Conservation (phyloP, 306 rosid species). For the Sechiopsis laciniata region DNA sequence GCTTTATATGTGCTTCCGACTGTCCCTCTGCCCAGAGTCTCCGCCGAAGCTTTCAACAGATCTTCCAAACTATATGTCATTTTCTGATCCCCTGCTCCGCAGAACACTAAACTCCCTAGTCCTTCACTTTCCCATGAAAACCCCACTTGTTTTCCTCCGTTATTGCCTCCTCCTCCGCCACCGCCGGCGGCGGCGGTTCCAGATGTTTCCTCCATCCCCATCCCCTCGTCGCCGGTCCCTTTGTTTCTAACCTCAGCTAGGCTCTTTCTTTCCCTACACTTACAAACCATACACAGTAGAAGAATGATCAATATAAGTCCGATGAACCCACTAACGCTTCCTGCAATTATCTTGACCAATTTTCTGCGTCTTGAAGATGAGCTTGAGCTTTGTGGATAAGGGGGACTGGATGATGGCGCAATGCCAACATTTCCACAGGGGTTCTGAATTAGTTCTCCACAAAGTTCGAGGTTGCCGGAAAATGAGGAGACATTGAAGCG, state of each 20-base stretch:
- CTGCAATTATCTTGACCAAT: constrained; percentile 51
- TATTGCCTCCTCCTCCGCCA: constrained; percentile 43
- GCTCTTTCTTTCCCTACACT: constrained; percentile 26
- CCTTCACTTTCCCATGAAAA: constrained; percentile 94
- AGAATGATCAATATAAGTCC: constrained; percentile 29
- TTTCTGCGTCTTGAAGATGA: constrained; percentile 31
- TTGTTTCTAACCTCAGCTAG: constrained; percentile 26
- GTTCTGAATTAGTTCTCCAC: constrained; percentile 53
- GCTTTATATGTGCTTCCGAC: constrained; percentile 93
- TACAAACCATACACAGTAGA: constrained; percentile 31
- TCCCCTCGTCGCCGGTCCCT: constrained; percentile 20
- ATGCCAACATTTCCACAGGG: constrained; percentile 27
- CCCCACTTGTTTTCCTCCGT: constrained; percentile 44
- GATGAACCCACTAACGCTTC: constrained; percentile 48
- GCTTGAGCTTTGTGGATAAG: constrained; percentile 14
- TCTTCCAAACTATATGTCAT: constrained; percentile 87
- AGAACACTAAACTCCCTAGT: constrained; percentile 87
- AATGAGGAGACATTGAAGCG: constrained; percentile 73
- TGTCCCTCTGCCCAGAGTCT: constrained; percentile 81
- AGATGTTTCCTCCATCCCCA: not conserved
- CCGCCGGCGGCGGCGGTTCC: constrained; percentile 11
- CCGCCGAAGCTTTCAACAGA: constrained; percentile 82
- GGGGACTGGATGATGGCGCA: constrained; percentile 45
- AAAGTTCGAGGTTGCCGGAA: constrained; percentile 42
- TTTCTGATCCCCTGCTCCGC: constrained; percentile 80